Percentiles rank a stretch among this genome's conserved stretches.
Conservation (phyloP, 1,284 basidiomycete genomes). For the Cryptococcus deneoformans region DNA sequence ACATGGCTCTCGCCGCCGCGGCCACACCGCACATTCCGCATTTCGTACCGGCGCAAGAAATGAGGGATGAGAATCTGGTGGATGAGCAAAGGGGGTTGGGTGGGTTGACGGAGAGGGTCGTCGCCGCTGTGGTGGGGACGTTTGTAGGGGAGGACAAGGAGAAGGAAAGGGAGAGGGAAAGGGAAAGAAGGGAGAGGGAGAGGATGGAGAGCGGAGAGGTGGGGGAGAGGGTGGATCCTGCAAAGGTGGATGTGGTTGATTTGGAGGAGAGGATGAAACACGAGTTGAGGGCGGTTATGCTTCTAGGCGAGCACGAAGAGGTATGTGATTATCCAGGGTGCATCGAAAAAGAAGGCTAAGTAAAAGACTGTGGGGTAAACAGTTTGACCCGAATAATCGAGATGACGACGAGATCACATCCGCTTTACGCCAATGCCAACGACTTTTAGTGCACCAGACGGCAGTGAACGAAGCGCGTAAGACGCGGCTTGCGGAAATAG, state of each 20-base stretch:
- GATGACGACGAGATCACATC: slow-evolving; percentile 92
- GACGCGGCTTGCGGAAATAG: slow-evolving; percentile 66
- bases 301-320: slow-evolving; percentile 54
- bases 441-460: slow-evolving; percentile 71
- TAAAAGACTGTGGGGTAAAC: slow-evolving; percentile 1
- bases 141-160: slow-evolving; percentile 53
- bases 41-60: slow-evolving; percentile 33
- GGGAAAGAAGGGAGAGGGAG: slow-evolving; percentile 34
- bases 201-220: slow-evolving; percentile 45
- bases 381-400: slow-evolving; percentile 73
- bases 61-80: slow-evolving; percentile 40
- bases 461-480: slow-evolving; percentile 80
- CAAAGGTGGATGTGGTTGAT: slow-evolving; percentile 52
- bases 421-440: slow-evolving; percentile 82
- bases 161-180: slow-evolving; percentile 47
- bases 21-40: slow-evolving; percentile 14
- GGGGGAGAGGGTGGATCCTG: slow-evolving; percentile 13
- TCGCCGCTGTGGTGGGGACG: slow-evolving; percentile 67
- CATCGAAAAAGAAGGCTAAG: background rate
- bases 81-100: slow-evolving; percentile 45
- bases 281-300: slow-evolving; percentile 55
- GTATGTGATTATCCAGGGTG: slow-evolving; percentile 30
- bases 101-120: slow-evolving; percentile 53
- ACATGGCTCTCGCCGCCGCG: background rate
- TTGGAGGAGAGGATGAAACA: slow-evolving; percentile 56